phyloP scores from a whole-genome alignment of 192 early-diverging fungal genomes.

The Chytriomyces sp. region DNA sequence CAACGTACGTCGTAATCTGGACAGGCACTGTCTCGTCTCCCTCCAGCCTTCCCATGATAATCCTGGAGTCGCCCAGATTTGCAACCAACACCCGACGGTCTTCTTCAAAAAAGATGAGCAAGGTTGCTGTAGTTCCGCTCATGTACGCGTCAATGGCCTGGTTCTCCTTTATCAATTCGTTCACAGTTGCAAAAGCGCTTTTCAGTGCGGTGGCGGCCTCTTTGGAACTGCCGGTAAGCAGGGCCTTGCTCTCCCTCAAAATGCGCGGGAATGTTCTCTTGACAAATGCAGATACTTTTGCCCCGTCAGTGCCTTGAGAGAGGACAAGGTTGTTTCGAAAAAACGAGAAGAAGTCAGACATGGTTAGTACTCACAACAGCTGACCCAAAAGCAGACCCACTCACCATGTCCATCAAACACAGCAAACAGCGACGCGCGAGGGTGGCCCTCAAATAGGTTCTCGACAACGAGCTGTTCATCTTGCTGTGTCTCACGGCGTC shows the following conservation, averaged over 20 bases:
- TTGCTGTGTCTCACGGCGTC: conserved; percentile 48
- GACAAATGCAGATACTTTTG: conserved; percentile 40
- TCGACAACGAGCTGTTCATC: conserved; percentile 42
- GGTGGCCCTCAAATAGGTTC: conserved; percentile 31
- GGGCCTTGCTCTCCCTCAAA: conserved; percentile 14
- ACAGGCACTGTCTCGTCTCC: conserved; percentile 14
- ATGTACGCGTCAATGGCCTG: conserved; percentile 56
- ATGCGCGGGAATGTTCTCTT: conserved; percentile 39
- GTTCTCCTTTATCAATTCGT: conserved; percentile 41
- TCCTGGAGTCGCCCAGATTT: conserved; percentile 56
- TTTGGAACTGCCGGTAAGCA: background rate
- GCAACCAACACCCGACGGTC: conserved; percentile 40
- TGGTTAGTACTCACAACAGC: background rate
- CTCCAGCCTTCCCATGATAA: conserved; percentile 40
- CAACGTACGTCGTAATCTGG: conserved; percentile 46
- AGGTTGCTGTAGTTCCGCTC: conserved; percentile 55
- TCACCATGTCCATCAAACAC: conserved; percentile 62
- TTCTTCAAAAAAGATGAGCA: conserved; percentile 40
- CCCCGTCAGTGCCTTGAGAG: conserved; percentile 47
- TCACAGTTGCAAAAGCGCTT: conserved; percentile 38
- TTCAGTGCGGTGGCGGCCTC: conserved; percentile 46
- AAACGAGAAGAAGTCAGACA: background rate
- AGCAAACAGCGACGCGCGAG: conserved; percentile 47
- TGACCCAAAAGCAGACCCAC: background rate
- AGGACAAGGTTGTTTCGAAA: background rate